Conservation (phyloP, 192 early-diverging fungal genomes). For the Coemansia javaensis region DNA sequence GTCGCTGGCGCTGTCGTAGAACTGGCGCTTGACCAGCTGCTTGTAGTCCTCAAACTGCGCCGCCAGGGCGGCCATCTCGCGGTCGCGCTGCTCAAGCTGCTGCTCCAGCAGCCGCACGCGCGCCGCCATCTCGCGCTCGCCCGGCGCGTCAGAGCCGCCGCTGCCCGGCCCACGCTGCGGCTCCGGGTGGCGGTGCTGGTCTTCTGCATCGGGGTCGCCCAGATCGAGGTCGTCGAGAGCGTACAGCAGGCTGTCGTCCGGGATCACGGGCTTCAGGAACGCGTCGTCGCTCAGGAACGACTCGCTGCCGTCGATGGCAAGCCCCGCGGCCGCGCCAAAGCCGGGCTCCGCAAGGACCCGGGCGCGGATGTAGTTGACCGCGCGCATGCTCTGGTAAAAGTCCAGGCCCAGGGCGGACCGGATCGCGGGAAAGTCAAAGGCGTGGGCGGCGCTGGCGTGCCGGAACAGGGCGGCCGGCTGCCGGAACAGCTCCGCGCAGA, state of each 20-base stretch:
- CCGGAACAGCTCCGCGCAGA: constrained; percentile 57
- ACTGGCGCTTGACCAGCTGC: constrained; percentile 62
- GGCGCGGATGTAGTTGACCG: constrained; percentile 50
- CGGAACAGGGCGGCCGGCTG: constrained; percentile 53
- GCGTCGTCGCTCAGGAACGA: constrained; percentile 61
- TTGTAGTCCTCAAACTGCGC: constrained; percentile 67
- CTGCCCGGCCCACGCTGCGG: too few relatives aligned
- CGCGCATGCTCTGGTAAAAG: constrained; percentile 74
- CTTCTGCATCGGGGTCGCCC: constrained; percentile 45
- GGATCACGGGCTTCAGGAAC: constrained; percentile 61
- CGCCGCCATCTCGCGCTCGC: constrained; percentile 56
- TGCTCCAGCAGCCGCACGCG: constrained; percentile 55
- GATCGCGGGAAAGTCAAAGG: constrained; percentile 62
- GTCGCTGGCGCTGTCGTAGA: constrained; percentile 54
- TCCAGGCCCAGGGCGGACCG: constrained; percentile 55
- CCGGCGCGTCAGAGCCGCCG: constrained; percentile 12
- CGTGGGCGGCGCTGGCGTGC: constrained; percentile 57
- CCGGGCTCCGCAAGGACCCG: constrained; percentile 23
- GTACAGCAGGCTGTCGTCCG: constrained; percentile 66
- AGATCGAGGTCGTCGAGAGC: constrained; percentile 69
- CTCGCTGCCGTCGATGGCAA: constrained; percentile 50
- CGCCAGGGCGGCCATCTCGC: constrained; percentile 51
- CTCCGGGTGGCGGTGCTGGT: constrained; percentile 18
- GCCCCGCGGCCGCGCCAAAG: constrained; percentile 24
- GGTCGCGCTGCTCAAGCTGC: constrained; percentile 47